phyloP scores from a whole-genome alignment of 1,139 yeast genomes.

The Petasospora fabianii region DNA sequence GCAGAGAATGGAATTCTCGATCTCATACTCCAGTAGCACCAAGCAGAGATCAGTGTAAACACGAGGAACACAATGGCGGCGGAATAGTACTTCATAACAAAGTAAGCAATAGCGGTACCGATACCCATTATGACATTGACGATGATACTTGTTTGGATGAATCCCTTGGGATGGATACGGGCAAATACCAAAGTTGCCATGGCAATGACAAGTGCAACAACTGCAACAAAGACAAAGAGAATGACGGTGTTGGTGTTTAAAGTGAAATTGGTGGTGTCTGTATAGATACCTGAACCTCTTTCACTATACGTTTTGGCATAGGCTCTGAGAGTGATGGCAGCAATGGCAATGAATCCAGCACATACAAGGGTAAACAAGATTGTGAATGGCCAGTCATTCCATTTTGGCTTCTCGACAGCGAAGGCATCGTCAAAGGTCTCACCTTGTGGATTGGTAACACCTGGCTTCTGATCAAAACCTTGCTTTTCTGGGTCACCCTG shows the following conservation, averaged over 20 bases:
- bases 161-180: slow-evolving; percentile 58
- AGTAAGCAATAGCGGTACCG: slow-evolving; percentile 73
- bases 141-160: slow-evolving; percentile 68
- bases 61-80: slow-evolving; percentile 76
- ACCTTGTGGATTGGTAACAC: slow-evolving; percentile 31
- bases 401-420: slow-evolving; percentile 59
- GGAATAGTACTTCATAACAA: slow-evolving; percentile 61
- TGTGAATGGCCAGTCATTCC: slow-evolving; percentile 73
- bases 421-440: slow-evolving; percentile 64
- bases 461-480: slow-evolving; percentile 27
- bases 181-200: slow-evolving; percentile 56
- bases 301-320: slow-evolving; percentile 51
- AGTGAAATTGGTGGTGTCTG: slow-evolving; percentile 49
- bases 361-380: slow-evolving; percentile 58
- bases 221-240: slow-evolving; percentile 63
- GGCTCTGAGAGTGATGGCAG: slow-evolving; percentile 65
- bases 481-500: slow-evolving; percentile 9
- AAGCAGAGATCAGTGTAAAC: slow-evolving; percentile 60
- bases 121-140: slow-evolving; percentile 65
- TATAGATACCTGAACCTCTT: slow-evolving; percentile 68
- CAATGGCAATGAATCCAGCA: slow-evolving; percentile 68
- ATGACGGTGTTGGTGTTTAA: slow-evolving; percentile 72
- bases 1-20: slow-evolving; percentile 71
- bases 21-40: slow-evolving; percentile 73
- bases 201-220: slow-evolving; percentile 59